Percentiles rank a stretch among this genome's conserved stretches.
Conservation (phyloP, 345 rosid genomes). For the Brassica rapa region DNA sequence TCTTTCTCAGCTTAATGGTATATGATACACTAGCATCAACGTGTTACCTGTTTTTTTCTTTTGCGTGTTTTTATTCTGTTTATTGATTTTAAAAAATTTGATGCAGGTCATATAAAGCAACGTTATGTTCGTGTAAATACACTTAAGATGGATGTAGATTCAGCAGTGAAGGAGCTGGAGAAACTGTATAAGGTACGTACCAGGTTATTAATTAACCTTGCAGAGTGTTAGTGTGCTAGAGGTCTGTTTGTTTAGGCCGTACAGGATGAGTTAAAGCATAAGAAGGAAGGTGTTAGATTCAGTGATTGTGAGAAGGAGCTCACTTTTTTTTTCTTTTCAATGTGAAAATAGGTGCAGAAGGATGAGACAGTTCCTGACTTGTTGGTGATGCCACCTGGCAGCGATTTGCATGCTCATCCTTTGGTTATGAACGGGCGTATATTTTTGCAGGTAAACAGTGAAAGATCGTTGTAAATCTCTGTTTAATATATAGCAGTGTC, state of each 20-base stretch:
- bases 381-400: conserved; percentile 72
- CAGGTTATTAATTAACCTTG: not conserved
- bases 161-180: conserved; percentile 62
- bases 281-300: conserved; percentile 8
- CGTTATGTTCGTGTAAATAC: conserved; percentile 89
- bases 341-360: conserved; percentile 60
- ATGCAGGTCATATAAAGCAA: conserved; percentile 66
- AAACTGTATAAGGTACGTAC: conserved; percentile 56
- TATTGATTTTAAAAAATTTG: conserved; percentile 21
- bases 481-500: not conserved
- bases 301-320: not conserved
- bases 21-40: not conserved
- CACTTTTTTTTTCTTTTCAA: not conserved
- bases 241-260: conserved; percentile 4
- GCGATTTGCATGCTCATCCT: conserved; percentile 83
- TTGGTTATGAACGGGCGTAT: conserved; percentile 71
- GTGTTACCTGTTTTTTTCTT: not conserved
- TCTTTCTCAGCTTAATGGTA: conserved; percentile 58
- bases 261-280: not conserved
- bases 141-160: conserved; percentile 67
- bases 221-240: not conserved
- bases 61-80: not conserved
- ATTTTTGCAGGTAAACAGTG: conserved; percentile 66
- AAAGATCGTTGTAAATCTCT: conserved; percentile 1
- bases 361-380: conserved; percentile 75